Evolutionary conservation across 2,329 filamentous ascomycete genomes (phyloP), one percentile per base, ranked within the genome.

Genomic region (Cryphonectria parasitica): DNA sequence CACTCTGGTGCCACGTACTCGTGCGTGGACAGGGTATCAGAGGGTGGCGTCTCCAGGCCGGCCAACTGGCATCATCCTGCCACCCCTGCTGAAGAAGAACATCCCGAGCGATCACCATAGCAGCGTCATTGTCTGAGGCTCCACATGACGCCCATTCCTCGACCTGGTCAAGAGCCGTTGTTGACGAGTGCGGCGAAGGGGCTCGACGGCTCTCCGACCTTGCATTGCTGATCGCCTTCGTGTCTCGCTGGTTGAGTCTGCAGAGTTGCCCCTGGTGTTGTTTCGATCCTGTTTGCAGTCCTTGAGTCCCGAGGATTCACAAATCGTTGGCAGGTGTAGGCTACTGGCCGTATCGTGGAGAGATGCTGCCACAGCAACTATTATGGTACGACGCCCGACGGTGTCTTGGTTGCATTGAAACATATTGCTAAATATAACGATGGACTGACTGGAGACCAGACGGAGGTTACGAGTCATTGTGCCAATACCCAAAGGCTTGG

Each of bases 91-190:
- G 17, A 34, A 61, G 31, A 64, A 61, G 52, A n/a, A 36, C 22
- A n/a, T 31, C n/a, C 49, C 17, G 54, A 52, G 49, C 28, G 64
- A 69, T 67, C 70, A 39, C 10, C 31, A 52, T 39, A 62, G 58
- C 64, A 69, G 62, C 67, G 43, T 49, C 43, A 22, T 49, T 62
- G 68, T 70, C 65, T 66, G 68, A 72, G 61, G 66, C 67, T 56
- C 45, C 52, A 64, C 63, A 69, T 8, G 43, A 69, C 41, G 45
- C 25, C 22, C 43, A 66, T 66, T 19, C 31, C 56, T 56, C 63
- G 56, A 66, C 36, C 22, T 64, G 34, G 60, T 28, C 56, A 49
- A 31, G 43, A 56, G 25, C 45, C 25, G 45, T 36, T 25, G 63
- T 64, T 45, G 31, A 52, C 64, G n/a, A 45, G 45, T n/a, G 58